phyloP scores from a whole-genome alignment of 768 basidiomycete genomes.

The Boletus pseudo-olivaceus region DNA sequence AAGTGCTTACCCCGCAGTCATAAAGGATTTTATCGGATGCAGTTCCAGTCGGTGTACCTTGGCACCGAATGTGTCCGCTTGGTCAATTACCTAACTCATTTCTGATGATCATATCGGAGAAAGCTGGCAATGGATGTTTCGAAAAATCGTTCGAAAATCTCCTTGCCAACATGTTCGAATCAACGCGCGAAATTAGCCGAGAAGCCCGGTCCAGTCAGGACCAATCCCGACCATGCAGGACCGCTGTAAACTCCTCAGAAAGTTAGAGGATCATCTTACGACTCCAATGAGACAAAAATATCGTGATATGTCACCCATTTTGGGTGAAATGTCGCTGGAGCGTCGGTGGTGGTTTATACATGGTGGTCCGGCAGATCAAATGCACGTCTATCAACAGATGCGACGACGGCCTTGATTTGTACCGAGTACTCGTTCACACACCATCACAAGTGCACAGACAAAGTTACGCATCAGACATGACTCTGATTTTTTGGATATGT shows the following conservation, averaged over 20 bases:
- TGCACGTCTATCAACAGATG: slow-evolving; percentile 17
- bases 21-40: slow-evolving; percentile 8
- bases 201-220: too few species aligned
- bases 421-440: background rate
- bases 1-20: slow-evolving; percentile 25
- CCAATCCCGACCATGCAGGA: too few species aligned
- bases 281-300: background rate
- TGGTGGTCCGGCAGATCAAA: slow-evolving; percentile 8
- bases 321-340: background rate
- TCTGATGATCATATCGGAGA: background rate
- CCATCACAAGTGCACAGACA: background rate
- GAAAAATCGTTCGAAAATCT: background rate
- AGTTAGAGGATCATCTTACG: background rate
- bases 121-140: background rate
- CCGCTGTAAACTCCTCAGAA: too few species aligned
- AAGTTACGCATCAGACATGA: background rate
- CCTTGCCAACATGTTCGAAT: background rate
- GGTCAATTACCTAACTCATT: slow-evolving; percentile 2
- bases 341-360: background rate
- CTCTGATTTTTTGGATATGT: slow-evolving; percentile 6
- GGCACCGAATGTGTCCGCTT: slow-evolving; percentile 1
- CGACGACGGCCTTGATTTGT: slow-evolving; percentile 1
- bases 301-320: background rate
- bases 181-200: too few species aligned
- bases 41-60: background rate